Conservation (phyloP, 2,329 filamentous ascomycete genomes). For the Ophiosphaerella korrae region DNA sequence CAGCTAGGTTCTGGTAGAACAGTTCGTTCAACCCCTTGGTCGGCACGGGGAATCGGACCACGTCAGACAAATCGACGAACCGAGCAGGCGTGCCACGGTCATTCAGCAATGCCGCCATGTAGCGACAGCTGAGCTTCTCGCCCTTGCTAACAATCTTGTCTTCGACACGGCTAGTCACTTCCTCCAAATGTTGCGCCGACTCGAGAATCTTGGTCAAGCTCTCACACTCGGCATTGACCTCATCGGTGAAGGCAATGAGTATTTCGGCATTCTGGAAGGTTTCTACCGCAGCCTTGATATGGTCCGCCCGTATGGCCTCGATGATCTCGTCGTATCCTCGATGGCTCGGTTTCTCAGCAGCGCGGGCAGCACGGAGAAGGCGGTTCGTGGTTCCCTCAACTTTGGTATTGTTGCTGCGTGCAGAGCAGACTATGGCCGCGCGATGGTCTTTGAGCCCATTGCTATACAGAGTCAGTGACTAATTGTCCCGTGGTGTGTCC, state of each 20-base stretch:
- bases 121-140: conserved; percentile 92
- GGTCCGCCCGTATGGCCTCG: conserved; percentile 80
- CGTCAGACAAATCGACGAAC: conserved; percentile 86
- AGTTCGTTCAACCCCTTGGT: conserved; percentile 50
- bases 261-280: conserved; percentile 48
- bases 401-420: conserved; percentile 92
- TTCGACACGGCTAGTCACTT: conserved; percentile 57
- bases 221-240: conserved; percentile 79
- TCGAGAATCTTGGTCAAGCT: conserved; percentile 76
- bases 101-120: conserved; percentile 83
- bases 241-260: conserved; percentile 62
- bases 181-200: conserved; percentile 63
- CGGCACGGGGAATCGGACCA: conserved; percentile 66
- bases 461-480: conserved; percentile 54
- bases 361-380: conserved; percentile 55
- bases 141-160: conserved; percentile 89
- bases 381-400: conserved; percentile 90
- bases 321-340: conserved; percentile 74
- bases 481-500: background rate
- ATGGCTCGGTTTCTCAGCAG: conserved; percentile 49
- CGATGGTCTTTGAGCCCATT: conserved; percentile 66
- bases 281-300: conserved; percentile 71
- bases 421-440: conserved; percentile 93
- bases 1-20: conserved; percentile 54
- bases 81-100: conserved; percentile 82